Conservation (phyloP, 345 rosid species). For the Acer negundo region DNA sequence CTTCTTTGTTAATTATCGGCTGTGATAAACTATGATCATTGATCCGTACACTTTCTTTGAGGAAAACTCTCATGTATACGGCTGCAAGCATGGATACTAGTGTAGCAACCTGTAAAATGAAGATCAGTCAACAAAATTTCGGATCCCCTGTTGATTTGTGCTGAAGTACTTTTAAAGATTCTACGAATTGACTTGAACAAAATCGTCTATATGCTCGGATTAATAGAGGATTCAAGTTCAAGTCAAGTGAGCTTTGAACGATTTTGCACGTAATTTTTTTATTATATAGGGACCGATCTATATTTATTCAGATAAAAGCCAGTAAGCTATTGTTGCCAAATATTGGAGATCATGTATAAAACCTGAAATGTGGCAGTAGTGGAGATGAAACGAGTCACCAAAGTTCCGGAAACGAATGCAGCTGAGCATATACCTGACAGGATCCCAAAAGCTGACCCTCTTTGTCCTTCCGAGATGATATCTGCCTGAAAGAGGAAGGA, state of each 20-base stretch:
- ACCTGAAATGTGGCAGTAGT: slow-evolving; percentile 65
- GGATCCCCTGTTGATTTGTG: neutral
- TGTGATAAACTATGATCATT: slow-evolving; percentile 27
- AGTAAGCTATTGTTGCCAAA: neutral
- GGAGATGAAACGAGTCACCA: slow-evolving; percentile 78
- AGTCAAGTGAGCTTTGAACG: neutral
- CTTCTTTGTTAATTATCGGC: slow-evolving; percentile 52
- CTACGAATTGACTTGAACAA: neutral
- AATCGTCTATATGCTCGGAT: too few species aligned
- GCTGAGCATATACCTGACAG: slow-evolving; percentile 57
- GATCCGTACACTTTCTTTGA: slow-evolving; percentile 46
- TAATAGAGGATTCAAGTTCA: neutral
- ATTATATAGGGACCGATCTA: neutral
- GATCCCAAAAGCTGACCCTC: slow-evolving; percentile 74
- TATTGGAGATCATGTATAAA: neutral
- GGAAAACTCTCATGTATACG: slow-evolving; percentile 82
- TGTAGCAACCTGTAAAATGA: slow-evolving; percentile 54
- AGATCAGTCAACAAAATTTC: too few species aligned
- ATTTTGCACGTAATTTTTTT: too few species aligned
- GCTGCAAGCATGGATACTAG: slow-evolving; percentile 49
- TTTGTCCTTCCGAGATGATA: slow-evolving; percentile 38
- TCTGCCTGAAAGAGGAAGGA: slow-evolving; percentile 57
- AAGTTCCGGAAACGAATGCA: slow-evolving; percentile 55
- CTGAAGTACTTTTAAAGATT: neutral
- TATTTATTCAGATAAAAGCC: neutral